Evolutionary conservation across 495 filamentous ascomycete genomes (phyloP).

Genomic region (Aspergillus coremiiformis): DNA sequence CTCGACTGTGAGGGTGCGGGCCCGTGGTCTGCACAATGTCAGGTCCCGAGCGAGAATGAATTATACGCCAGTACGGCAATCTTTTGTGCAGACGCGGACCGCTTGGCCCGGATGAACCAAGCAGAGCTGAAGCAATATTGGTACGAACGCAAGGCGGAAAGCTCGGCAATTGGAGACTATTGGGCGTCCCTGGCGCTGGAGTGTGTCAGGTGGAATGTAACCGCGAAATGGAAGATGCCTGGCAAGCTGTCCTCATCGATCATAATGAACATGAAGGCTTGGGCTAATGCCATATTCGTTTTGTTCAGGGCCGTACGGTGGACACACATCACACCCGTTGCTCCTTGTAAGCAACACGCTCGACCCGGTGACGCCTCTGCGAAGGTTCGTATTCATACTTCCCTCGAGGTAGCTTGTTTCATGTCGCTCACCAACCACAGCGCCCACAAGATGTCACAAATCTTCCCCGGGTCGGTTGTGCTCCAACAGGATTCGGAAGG

Average conservation of each 20-base stretch:
- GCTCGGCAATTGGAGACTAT: conserved; percentile 46
- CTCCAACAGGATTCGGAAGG: conserved; percentile 48
- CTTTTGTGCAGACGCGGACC: conserved; percentile 54
- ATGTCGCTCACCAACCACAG: conserved; percentile 16
- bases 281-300: background rate
- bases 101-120: conserved; percentile 30
- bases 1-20: conserved; percentile 27
- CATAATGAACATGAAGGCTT: background rate
- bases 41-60: conserved; percentile 31
- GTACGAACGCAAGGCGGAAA: conserved; percentile 37
- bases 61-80: conserved; percentile 46
- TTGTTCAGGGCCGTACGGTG: conserved; percentile 23
- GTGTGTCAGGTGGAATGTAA: conserved; percentile 52
- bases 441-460: conserved; percentile 43
- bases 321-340: conserved; percentile 47
- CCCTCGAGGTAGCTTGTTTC: background rate
- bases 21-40: conserved; percentile 37
- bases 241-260: conserved; percentile 16
- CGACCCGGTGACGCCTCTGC: conserved; percentile 55
- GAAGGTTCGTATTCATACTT: conserved; percentile 19
- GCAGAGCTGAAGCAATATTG: conserved; percentile 43
- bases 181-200: conserved; percentile 49
- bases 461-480: conserved; percentile 46
- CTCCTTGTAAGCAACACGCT: conserved; percentile 52
- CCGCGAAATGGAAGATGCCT: conserved; percentile 50